Base-by-base conservation (phyloP, 495 filamentous ascomycete genomes). In the Hypoxylon fuscum region DNA sequence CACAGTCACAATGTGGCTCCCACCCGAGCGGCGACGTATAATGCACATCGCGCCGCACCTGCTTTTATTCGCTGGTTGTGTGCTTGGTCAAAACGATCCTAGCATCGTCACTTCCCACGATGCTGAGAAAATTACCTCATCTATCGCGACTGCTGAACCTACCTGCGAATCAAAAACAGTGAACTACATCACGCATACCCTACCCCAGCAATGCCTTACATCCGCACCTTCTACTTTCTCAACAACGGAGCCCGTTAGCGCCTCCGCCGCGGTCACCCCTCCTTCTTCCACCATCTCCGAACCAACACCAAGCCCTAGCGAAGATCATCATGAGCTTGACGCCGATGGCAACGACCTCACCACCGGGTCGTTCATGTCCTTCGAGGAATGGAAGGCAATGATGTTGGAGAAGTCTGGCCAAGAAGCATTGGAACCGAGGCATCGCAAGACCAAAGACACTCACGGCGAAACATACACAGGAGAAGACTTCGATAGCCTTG, bases 321-420 rank as follows among this genome's bases (percentile, higher is more conserved):
- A 44, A 31, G 51, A 37, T n/a, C 25, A 61, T 18, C 42, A 59
- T 9, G 66, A 68, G 37, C 42, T 55, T 10, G 68, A 71, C 32
- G 54, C 59, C 6, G 68, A 72, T 25, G 65, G 61, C 9, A 65
- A 77, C 50, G 85, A 89, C 14, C 83, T 97, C 6, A 89, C 93
- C 64, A 89, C 90, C 32, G 88, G 87, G 23, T 88, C 91, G 25
- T 98, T 98, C 70, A 88, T 98, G 47, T 97, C 95, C 0, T 98
- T 98, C 66, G 95, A 97, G 69, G 94, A 98, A 63, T 98, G 95
- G 95, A 97, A 96, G 77, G 91, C 90, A 68, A 90, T 93, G 79
- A 97, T 96, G 73, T 79, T 97, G 10, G 91, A 87, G 29, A 91
- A 91, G 68, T 88, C 85, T 3, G 95, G 92, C 2, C 93, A 96